phyloP scores from a whole-genome alignment of 768 basidiomycete species.

The Cyclocybe cylindracea region DNA sequence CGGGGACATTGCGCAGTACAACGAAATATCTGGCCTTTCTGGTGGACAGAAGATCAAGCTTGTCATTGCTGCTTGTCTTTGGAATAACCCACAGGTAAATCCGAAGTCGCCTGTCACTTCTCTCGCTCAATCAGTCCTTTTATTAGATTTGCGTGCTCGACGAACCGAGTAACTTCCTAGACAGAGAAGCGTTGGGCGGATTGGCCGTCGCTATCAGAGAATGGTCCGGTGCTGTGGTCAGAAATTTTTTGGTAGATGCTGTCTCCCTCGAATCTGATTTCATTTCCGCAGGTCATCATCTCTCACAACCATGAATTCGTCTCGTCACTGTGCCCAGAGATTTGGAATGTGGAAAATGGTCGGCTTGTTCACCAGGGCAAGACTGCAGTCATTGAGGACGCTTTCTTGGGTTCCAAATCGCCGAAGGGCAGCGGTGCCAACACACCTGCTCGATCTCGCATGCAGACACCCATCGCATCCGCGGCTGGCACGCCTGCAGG shows the following conservation, averaged over 20 bases:
- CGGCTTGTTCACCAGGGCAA: constrained; percentile 89
- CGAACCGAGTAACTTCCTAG: constrained; percentile 96
- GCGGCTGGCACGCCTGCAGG: constrained; percentile 72
- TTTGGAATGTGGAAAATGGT: constrained; percentile 92
- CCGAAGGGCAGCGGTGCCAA: constrained; percentile 71
- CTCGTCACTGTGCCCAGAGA: constrained; percentile 82
- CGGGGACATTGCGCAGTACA: constrained; percentile 97
- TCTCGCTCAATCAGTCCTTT: neutral
- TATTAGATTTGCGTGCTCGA: constrained; percentile 73
- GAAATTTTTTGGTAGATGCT: constrained; percentile 23
- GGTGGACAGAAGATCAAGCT: constrained; percentile 98
- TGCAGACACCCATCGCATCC: constrained; percentile 72
- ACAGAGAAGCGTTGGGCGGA: constrained; percentile 93
- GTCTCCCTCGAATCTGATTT: constrained; percentile 15
- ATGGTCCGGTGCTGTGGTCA: constrained; percentile 89
- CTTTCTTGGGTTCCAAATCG: constrained; percentile 69
- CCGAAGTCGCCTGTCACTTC: constrained; percentile 1
- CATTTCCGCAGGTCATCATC: constrained; percentile 74
- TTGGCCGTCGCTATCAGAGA: constrained; percentile 93
- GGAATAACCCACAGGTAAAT: constrained; percentile 90
- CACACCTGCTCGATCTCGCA: constrained; percentile 70
- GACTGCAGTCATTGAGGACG: constrained; percentile 80
- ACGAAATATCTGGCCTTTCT: constrained; percentile 91
- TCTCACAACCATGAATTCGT: constrained; percentile 95
- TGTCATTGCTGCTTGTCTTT: constrained; percentile 91